Evolutionary conservation across 2,329 filamentous ascomycete species (phyloP).

Genomic region (Chalaropsis thielavioides): DNA sequence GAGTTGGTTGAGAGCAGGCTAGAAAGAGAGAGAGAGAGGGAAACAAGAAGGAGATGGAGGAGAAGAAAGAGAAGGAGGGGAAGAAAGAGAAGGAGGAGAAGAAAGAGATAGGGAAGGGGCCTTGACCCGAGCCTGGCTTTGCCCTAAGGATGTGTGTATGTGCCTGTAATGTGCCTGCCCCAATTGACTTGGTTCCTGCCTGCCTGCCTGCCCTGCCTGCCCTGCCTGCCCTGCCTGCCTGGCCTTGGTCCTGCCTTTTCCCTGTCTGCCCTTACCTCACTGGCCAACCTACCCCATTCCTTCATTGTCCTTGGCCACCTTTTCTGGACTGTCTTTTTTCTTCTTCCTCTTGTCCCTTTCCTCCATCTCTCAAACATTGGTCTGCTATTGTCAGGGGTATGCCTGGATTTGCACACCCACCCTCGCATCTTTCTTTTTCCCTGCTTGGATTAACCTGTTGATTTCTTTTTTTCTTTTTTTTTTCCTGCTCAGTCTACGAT

Average conservation of each 20-base stretch:
- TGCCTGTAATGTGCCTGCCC: neutral
- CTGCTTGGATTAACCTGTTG: neutral
- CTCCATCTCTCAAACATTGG: conserved; percentile 7
- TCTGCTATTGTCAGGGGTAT: conserved; percentile 7
- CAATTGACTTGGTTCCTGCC: neutral
- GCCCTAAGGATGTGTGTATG: neutral
- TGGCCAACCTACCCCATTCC: neutral
- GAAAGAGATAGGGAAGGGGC: neutral
- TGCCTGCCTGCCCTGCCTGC: neutral
- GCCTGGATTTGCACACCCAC: conserved; percentile 4
- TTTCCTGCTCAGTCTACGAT: neutral
- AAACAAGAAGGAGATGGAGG: neutral
- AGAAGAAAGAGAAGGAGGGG: neutral
- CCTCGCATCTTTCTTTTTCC: conserved; percentile 4
- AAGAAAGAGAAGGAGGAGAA: neutral
- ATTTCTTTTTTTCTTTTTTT: neutral
- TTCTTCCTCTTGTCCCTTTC: conserved; percentile 9
- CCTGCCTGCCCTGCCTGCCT: neutral
- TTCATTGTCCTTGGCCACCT: neutral
- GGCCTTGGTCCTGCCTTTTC: too few species aligned
- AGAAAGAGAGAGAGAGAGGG: neutral
- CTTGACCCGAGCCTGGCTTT: neutral
- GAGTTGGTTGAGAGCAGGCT: neutral
- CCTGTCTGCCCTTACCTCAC: neutral
- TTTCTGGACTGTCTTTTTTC: conserved; percentile 4